Base-by-base conservation (phyloP, 768 basidiomycete species). In the Lentinula boryana region DNA sequence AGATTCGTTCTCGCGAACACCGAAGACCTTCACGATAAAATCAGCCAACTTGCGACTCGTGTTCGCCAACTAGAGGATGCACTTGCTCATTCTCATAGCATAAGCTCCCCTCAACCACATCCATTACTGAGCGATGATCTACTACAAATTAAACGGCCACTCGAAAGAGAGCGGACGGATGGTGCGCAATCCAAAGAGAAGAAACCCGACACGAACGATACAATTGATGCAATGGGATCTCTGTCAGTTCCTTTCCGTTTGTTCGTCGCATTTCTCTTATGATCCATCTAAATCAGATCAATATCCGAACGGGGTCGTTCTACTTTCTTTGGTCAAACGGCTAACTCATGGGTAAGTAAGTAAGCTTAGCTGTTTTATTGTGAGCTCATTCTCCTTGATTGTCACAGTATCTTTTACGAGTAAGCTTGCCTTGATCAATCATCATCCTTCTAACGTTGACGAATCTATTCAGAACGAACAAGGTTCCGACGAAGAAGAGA, bases 1-100 rank as follows among this genome's bases (percentile, higher is more conserved):
- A 87, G 87, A 67, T 88, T 88, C 63, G 86, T 88, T 35, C 78
- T 89, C 10, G 87, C 87, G 18, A 87, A 87, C 65, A 87, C 86
- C 36, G 86, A 88, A 69, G 79, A 74, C 8, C 78, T 87, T 9
- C 87, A 88, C 63, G 86, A 87, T 62, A 88, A 87, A 71, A 88
- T 88, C 50, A 79, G 78, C 48, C 65, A 77, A 23, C 75, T 89
- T 13, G 77, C 85, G 15, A 84, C 71, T 62, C 83, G 87, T 49
- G 84, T 88, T 43, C 80, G 86, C 55, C 77, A 84, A 54, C 77
- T 89, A n/a, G 87, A 89, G 68, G 86, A 88, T 69, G 86, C 85
- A 13, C 78, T 89, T 10, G 71, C 76, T 2, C 74, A 80, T 50
- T 77, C 83, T 4, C 83, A 88, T 67, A 63, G 78, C 4, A 63